phyloP scores from a whole-genome alignment of 1,139 yeast species.

The Saccharomycopsis hybrid region DNA sequence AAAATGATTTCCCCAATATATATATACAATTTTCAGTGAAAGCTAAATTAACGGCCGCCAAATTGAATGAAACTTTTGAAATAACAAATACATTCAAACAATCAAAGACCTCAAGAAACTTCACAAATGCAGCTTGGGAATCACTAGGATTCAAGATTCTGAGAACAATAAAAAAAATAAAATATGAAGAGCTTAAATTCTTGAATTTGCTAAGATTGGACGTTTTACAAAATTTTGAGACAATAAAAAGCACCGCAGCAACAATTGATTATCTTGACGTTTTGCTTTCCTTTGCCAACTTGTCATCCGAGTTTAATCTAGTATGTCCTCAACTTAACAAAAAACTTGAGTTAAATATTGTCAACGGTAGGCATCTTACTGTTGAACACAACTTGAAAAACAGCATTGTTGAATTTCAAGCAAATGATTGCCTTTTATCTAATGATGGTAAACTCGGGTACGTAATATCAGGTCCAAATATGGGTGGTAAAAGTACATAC shows the following conservation, averaged over 20 bases:
- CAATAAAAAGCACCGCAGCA: constrained; percentile 41
- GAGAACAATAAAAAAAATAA: constrained; percentile 23
- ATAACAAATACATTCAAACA: constrained; percentile 28
- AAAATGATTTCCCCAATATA: constrained; percentile 18
- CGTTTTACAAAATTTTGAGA: constrained; percentile 35
- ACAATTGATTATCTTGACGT: constrained; percentile 67
- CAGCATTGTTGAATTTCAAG: constrained; percentile 43
- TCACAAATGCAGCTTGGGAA: constrained; percentile 12
- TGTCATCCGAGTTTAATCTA: constrained; percentile 60
- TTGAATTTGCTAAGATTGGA: constrained; percentile 36
- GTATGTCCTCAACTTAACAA: constrained; percentile 59
- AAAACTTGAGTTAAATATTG: constrained; percentile 39
- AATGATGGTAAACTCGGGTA: constrained; percentile 37
- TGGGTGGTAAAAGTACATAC: constrained; percentile 51
- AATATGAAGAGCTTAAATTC: constrained; percentile 39
- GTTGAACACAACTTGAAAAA: constrained; percentile 67
- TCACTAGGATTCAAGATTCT: constrained; percentile 11
- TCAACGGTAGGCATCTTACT: constrained; percentile 75
- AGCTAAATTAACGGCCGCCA: constrained; percentile 14
- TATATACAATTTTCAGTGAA: constrained; percentile 15
- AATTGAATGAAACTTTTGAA: constrained; percentile 27
- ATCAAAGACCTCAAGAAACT: constrained; percentile 23
- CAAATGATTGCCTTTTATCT: constrained; percentile 53
- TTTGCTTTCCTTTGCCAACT: constrained; percentile 60
- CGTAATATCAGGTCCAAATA: constrained; percentile 78